Conservation (phyloP, 2,329 filamentous ascomycete genomes). For the Exophiala sp. region DNA sequence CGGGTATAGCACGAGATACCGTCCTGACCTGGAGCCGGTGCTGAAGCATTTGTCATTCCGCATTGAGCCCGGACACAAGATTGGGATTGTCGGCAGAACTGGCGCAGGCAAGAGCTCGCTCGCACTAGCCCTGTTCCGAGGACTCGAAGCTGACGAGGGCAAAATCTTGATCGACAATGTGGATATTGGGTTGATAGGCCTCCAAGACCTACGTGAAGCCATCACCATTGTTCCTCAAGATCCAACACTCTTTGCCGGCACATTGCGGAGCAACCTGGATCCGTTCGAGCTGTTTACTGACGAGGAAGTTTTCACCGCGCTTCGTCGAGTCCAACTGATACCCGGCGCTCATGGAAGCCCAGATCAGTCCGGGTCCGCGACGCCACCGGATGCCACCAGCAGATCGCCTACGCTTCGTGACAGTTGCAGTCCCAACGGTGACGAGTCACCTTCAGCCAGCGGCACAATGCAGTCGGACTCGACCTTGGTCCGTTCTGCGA, state of each 20-base stretch:
- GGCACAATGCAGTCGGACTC: conserved; percentile 23
- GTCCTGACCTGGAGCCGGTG: conserved; percentile 79
- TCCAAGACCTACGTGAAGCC: conserved; percentile 86
- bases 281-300: conserved; percentile 86
- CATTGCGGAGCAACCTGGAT: conserved; percentile 63
- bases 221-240: conserved; percentile 98
- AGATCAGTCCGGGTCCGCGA: conserved; percentile 34
- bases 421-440: conserved; percentile 19
- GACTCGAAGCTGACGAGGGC: conserved; percentile 82
- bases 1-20: conserved; percentile 82
- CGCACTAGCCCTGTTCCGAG: conserved; percentile 86
- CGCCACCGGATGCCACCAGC: conserved; percentile 32
- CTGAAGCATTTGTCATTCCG: conserved; percentile 78
- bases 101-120: conserved; percentile 96
- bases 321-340: conserved; percentile 85
- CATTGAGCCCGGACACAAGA: conserved; percentile 79
- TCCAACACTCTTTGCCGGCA: conserved; percentile 40
- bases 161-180: conserved; percentile 85
- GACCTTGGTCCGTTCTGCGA: conserved; percentile 22
- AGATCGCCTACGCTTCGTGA: conserved; percentile 28
- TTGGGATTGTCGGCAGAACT: conserved; percentile 91
- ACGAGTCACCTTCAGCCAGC: conserved; percentile 26
- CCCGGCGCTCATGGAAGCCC: conserved; percentile 40
- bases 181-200: conserved; percentile 82
- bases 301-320: conserved; percentile 78